A percentile compares a stretch with the other conserved stretches of the same genome.
Conservation (phyloP, 192 early-diverging fungal species). For the Geranomyces variabilis region DNA sequence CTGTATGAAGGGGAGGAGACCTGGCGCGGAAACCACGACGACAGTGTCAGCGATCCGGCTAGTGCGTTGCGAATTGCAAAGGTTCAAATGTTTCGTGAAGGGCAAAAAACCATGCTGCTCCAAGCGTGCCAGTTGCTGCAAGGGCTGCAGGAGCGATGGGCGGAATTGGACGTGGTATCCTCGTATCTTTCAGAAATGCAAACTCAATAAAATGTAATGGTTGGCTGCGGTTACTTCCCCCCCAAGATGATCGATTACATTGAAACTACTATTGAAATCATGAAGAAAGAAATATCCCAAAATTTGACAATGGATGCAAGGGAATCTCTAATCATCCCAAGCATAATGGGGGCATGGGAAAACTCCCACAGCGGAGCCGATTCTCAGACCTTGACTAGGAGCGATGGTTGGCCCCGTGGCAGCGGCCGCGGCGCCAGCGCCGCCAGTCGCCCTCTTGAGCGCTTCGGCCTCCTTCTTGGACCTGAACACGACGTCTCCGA, state of each 20-base stretch:
- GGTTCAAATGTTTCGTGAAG: conserved; percentile 28
- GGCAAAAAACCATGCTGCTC: conserved; percentile 26
- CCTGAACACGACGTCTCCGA: conserved; percentile 4
- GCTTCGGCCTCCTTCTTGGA: conserved; percentile 1
- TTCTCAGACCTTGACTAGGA: neutral
- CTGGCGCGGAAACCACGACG: neutral
- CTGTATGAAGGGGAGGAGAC: conserved; percentile 1
- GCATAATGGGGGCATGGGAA: conserved; percentile 7
- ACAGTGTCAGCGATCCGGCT: neutral
- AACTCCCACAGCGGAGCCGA: neutral
- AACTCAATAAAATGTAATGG: too few species aligned
- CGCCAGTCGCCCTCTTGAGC: neutral
- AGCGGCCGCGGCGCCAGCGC: too few species aligned
- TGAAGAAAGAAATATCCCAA: too few species aligned
- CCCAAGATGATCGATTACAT: too few species aligned
- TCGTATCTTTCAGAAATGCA: conserved; percentile 38
- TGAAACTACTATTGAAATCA: too few species aligned
- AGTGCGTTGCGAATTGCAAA: conserved; percentile 1
- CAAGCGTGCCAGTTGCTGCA: conserved; percentile 23
- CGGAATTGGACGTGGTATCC: conserved; percentile 29
- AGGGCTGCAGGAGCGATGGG: conserved; percentile 36
- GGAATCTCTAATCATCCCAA: neutral
- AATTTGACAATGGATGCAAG: neutral
- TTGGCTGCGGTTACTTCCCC: too few species aligned
- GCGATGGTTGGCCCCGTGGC: neutral